Evolutionary conservation across 176 grass and related monocot genomes (phyloP), one percentile per base, ranked within the genome.

Genomic region (Typha latifolia): DNA sequence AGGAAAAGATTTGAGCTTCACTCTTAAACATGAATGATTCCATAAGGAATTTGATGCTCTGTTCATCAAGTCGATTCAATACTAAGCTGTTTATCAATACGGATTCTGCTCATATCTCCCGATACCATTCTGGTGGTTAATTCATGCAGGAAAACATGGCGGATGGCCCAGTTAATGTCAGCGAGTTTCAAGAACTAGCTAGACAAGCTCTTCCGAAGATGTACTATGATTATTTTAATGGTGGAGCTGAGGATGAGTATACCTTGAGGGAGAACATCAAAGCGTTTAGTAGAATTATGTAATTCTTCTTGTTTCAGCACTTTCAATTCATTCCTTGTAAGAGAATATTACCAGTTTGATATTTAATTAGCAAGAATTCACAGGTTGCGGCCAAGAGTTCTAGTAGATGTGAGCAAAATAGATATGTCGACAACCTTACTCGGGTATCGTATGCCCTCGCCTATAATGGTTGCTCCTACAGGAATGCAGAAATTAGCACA

Each of bases 391-490:
- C 93, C 94, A 19, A 80, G 94, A 19, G 61, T 97, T 68, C 89
- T 97, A 68, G 47, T 92, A 72, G 94, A 97, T 79, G 89, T 92
- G 21, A 90, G 81, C 49, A 92, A 82, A 24, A 82, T 97, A 81
- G 64, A 90, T 64, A 89, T 90, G 83, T 86, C 89, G 29, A 92
- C 73, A 70, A 92, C 62, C 49, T 69, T 97, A 32, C 62, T 97
- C 18, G 89, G 89, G 23, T 82, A 82, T 50, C 67, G 76, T 8
- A 86, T 97, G 69, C 52, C 74, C 3, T 92, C 83, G 2, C 93
- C 93, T 27, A 92, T 97, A 78, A 79, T 97, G 51, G 64, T 92
- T 23, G 83, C 88, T 62, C 88, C 85, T 11, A 89, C 85, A 5
- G 93, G 81, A 20, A 0, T 27, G 16, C 88, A 97, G 68, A 78